A percentile compares a stretch with the other conserved stretches of the same genome.
Evolutionary conservation across 116 monocot species (phyloP).

Genomic region (Papilionanthe hybrid): DNA sequence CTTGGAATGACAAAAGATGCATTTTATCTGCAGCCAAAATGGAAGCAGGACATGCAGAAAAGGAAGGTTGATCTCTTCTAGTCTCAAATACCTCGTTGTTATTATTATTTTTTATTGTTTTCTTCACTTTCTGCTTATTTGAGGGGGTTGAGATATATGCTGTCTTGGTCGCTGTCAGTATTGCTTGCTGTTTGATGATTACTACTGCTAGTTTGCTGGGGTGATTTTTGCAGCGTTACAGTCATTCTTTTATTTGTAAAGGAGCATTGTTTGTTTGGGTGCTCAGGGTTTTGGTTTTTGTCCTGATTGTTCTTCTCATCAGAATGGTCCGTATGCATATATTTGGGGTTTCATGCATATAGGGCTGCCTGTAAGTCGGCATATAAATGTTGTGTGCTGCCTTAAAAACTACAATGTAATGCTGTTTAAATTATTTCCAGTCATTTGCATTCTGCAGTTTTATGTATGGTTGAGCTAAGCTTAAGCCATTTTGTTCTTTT

Average conservation of each 20-base stretch:
- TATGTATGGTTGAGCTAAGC: background rate
- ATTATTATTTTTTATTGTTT: background rate
- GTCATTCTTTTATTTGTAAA: slow-evolving; percentile 35
- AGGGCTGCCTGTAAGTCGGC: background rate
- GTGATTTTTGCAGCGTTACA: slow-evolving; percentile 7
- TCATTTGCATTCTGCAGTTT: background rate
- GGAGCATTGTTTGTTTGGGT: slow-evolving; percentile 5
- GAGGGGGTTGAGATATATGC: background rate
- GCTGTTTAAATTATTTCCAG: background rate
- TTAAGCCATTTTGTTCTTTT: too few relatives aligned
- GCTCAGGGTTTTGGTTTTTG: background rate
- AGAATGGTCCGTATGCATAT: slow-evolving; percentile 16
- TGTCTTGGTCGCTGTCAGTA: slow-evolving; percentile 10
- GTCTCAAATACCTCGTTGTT: background rate
- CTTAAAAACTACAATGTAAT: background rate
- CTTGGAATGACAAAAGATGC: slow-evolving; percentile 73
- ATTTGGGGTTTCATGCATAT: slow-evolving; percentile 21
- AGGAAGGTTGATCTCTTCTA: slow-evolving; percentile 86
- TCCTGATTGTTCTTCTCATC: slow-evolving; percentile 3
- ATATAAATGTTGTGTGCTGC: slow-evolving; percentile 1
- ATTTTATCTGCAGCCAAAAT: slow-evolving; percentile 81
- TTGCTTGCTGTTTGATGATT: slow-evolving; percentile 16
- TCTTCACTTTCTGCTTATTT: slow-evolving; percentile 5
- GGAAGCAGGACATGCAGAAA: slow-evolving; percentile 98
- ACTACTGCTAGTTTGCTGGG: slow-evolving; percentile 9